Conservation (phyloP, 139 green algal genomes). For the Chlamydomonas sphaeroides region DNA sequence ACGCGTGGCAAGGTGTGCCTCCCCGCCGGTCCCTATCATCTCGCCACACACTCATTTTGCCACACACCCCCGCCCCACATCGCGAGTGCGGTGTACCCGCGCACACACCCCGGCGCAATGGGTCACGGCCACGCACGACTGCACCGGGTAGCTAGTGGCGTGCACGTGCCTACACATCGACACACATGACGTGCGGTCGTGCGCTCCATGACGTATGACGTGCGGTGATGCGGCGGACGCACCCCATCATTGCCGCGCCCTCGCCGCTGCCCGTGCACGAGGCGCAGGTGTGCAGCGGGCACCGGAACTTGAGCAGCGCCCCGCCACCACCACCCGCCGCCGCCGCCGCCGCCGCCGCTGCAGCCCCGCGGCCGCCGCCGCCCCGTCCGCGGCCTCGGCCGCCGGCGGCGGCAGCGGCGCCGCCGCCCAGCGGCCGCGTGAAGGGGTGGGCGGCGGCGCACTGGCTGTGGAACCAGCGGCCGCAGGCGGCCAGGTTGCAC, state of each 20-base stretch:
- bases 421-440: neutral
- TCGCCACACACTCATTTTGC: no score
- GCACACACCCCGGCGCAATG: no score
- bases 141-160: no score
- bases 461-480: conserved; percentile 46
- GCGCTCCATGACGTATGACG: no score
- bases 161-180: no score
- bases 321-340: neutral
- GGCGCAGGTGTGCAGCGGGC: conserved; percentile 60
- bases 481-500: conserved; percentile 52
- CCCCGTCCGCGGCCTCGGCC: conserved; percentile 1
- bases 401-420: neutral
- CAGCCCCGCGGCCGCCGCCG: neutral
- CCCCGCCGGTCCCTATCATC: no score
- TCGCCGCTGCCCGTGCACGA: conserved; percentile 52
- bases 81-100: no score
- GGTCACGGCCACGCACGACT: no score
- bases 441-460: conserved; percentile 33
- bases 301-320: conserved; percentile 38
- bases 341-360: neutral
- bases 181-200: no score
- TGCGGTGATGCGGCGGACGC: no score
- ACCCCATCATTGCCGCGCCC: conserved; percentile 54
- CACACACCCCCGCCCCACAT: no score
- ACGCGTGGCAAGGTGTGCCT: no score